Evolutionary conservation across 2,329 filamentous ascomycete species (phyloP).

Genomic region (Aureobasidium sp.): DNA sequence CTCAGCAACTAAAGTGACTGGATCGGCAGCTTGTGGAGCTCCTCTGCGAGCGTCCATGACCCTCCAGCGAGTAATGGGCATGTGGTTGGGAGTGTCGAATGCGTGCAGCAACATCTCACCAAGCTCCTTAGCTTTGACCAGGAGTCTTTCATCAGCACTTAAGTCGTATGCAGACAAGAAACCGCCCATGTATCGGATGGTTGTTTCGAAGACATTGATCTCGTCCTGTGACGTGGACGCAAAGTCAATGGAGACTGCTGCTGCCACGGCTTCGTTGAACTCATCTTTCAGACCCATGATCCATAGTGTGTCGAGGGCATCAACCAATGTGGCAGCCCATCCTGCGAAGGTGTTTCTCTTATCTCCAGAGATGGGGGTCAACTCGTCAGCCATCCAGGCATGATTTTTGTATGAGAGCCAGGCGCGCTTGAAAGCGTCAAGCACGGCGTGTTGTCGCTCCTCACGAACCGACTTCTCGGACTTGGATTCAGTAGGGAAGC

Average conservation of each 20-base stretch:
- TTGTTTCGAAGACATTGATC: constrained; percentile 44
- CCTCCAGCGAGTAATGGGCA: constrained; percentile 40
- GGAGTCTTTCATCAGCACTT: constrained; percentile 25
- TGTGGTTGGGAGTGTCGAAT: constrained; percentile 38
- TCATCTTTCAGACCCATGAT: constrained; percentile 55
- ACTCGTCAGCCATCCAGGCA: constrained; percentile 42
- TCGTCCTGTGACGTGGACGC: constrained; percentile 28
- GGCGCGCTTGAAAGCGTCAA: constrained; percentile 34
- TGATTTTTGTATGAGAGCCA: constrained; percentile 37
- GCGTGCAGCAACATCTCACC: constrained; percentile 38
- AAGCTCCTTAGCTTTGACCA: constrained; percentile 29
- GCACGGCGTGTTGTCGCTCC: constrained; percentile 30
- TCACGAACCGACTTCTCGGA: constrained; percentile 24
- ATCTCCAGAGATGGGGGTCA: constrained; percentile 41
- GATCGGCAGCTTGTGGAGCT: constrained; percentile 32
- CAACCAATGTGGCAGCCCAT: constrained; percentile 80
- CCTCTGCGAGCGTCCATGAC: constrained; percentile 30
- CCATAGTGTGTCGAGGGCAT: constrained; percentile 65
- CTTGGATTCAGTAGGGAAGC: constrained; percentile 29
- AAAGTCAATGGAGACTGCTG: constrained; percentile 36
- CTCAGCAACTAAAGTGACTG: constrained; percentile 37
- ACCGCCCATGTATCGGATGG: constrained; percentile 34
- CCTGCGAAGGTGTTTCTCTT: constrained; percentile 77
- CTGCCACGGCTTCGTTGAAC: constrained; percentile 37
- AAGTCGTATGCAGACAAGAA: constrained; percentile 29